Conservation (phyloP, 257 asterid species). For the Petrea volubilis region DNA sequence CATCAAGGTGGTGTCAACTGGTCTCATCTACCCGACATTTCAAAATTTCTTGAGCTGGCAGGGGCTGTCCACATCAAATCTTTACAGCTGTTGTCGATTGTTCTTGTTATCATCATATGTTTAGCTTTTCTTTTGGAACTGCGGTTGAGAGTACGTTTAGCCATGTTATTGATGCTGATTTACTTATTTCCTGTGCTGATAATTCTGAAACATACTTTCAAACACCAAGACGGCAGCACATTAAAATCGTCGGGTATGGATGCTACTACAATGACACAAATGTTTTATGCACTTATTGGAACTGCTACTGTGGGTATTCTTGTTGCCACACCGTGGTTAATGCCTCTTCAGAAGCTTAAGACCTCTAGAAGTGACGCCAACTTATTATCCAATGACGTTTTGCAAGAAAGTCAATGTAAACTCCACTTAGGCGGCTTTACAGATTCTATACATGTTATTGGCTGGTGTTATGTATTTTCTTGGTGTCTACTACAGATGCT, state of each 20-base stretch:
- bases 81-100: slow-evolving; percentile 55
- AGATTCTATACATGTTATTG: slow-evolving; percentile 52
- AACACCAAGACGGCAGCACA: slow-evolving; percentile 40
- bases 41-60: slow-evolving; percentile 71
- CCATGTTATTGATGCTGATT: slow-evolving; percentile 39
- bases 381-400: slow-evolving; percentile 32
- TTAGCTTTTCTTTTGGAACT: slow-evolving; percentile 34
- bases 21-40: slow-evolving; percentile 78
- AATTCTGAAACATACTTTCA: slow-evolving; percentile 50
- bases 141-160: slow-evolving; percentile 33
- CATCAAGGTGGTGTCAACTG: slow-evolving; percentile 99
- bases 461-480: slow-evolving; percentile 62
- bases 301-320: slow-evolving; percentile 46
- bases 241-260: slow-evolving; percentile 38
- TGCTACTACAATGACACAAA: slow-evolving; percentile 58
- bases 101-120: slow-evolving; percentile 46
- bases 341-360: slow-evolving; percentile 39
- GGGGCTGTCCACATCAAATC: slow-evolving; percentile 47
- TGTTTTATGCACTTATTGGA: slow-evolving; percentile 56
- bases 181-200: slow-evolving; percentile 50
- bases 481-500: slow-evolving; percentile 87
- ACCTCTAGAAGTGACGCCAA: slow-evolving; percentile 1
- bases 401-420: slow-evolving; percentile 14
- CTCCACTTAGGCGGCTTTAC: slow-evolving; percentile 25
- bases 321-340: slow-evolving; percentile 66